phyloP scores from a whole-genome alignment of 208 protist species.

The Acanthamoeba quina region DNA sequence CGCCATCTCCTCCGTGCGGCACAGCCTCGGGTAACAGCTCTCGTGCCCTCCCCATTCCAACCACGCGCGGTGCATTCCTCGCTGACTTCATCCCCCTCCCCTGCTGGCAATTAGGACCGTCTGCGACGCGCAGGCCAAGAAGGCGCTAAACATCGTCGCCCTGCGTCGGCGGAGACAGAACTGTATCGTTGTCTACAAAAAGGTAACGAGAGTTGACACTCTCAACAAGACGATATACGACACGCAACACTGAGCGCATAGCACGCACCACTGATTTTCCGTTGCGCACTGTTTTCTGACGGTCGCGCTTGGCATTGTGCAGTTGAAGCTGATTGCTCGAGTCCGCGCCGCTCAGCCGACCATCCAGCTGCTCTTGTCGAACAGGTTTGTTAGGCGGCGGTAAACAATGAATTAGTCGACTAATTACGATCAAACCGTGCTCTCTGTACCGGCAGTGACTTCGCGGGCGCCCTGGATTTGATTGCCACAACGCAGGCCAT shows the following conservation, averaged over 20 bases:
- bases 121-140: neutral
- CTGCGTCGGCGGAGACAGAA: constrained; percentile 34
- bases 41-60: neutral
- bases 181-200: constrained; percentile 64
- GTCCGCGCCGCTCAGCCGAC: constrained; percentile 61
- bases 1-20: constrained; percentile 45
- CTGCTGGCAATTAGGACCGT: neutral
- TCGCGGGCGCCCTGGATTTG: constrained; percentile 73
- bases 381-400: neutral
- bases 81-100: neutral
- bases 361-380: constrained; percentile 71
- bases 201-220: neutral
- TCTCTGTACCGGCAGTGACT: neutral
- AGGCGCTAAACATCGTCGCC: constrained; percentile 24
- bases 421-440: neutral
- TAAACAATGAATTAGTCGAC: no score
- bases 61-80: neutral
- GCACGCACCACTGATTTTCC: neutral
- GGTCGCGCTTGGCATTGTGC: neutral
- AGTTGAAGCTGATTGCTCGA: constrained; percentile 72
- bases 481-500: constrained; percentile 74
- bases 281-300: neutral
- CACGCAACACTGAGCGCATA: neutral
- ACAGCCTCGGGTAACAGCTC: neutral
- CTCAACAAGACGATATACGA: no score